These are phyloP conservation scores for Fusarium sp. DNA, from an alignment of 2,329 filamentous ascomycete genomes.

Conservation along the genomic window DNA sequence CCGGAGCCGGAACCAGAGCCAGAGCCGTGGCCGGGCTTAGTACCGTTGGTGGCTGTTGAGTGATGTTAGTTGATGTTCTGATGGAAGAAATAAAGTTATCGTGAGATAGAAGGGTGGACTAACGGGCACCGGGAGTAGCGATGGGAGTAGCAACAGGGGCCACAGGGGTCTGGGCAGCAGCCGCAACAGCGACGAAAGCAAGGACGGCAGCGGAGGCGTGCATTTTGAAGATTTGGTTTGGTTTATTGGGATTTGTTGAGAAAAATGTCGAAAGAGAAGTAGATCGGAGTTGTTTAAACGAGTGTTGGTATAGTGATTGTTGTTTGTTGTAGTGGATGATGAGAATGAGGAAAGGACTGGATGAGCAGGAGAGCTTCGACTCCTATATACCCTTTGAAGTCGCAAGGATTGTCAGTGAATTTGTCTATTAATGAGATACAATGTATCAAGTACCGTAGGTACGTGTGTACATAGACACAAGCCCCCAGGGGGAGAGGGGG, in stretches of 20 bases:
- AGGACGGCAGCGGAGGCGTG: constrained; percentile 45
- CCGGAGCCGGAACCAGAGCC: constrained; percentile 20
- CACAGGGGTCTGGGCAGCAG: constrained; percentile 41
- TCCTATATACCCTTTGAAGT: constrained; percentile 38
- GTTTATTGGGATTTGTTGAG: constrained; percentile 14
- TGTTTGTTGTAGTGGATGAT: constrained; percentile 24
- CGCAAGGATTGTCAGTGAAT: constrained; percentile 31
- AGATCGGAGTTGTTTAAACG: constrained; percentile 31
- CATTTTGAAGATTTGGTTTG: constrained; percentile 40
- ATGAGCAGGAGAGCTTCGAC: constrained; percentile 30
- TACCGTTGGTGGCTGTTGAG: constrained; percentile 35
- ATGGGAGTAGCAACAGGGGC: constrained; percentile 35
- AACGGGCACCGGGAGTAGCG: constrained; percentile 34
- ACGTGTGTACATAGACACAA: not conserved
- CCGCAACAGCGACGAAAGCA: constrained; percentile 45
- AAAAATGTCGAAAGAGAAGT: constrained; percentile 21
- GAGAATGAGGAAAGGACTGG: constrained; percentile 4
- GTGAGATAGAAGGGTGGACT: constrained; percentile 28
- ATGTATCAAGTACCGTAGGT: constrained; percentile 10
- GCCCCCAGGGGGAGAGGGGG: constrained; percentile 38
- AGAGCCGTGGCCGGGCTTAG: constrained; percentile 29
- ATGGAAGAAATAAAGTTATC: constrained; percentile 5
- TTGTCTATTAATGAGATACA: constrained; percentile 8
- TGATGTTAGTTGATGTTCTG: constrained; percentile 21
- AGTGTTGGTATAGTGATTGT: constrained; percentile 39